Evolutionary conservation across 345 rosid species (phyloP).

Genomic region (Arabidopsis arenosa): DNA sequence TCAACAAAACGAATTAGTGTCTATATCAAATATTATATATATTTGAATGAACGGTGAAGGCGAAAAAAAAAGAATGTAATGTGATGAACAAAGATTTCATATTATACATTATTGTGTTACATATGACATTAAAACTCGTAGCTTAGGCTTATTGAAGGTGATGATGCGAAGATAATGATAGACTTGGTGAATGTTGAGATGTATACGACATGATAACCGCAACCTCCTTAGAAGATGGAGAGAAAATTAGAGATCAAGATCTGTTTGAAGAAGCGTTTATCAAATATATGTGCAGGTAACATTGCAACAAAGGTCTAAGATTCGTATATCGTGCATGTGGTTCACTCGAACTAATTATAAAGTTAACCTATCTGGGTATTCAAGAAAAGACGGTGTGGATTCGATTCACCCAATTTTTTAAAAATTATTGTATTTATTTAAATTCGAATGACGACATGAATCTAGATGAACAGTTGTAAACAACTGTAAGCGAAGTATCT

Average conservation of each 20-base stretch:
- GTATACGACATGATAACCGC: background rate
- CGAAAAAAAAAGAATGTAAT: background rate
- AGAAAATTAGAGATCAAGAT: background rate
- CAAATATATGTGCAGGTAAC: background rate
- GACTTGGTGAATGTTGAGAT: background rate
- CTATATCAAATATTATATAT: no score
- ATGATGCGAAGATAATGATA: background rate
- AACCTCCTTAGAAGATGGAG: conserved; percentile 1
- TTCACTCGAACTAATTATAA: background rate
- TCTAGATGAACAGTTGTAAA: conserved; percentile 25
- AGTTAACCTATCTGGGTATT: background rate
- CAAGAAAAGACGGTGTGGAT: background rate
- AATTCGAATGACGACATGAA: conserved; percentile 9
- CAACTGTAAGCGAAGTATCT: conserved; percentile 17
- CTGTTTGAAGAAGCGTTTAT: conserved; percentile 2
- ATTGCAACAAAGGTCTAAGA: background rate
- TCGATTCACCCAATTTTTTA: background rate
- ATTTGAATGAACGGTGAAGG: background rate
- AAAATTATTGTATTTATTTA: background rate
- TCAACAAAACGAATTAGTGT: no score
- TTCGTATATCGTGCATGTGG: conserved; percentile 14
- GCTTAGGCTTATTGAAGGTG: background rate
- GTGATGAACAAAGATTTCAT: conserved; percentile 21
- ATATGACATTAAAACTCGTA: conserved; percentile 5
- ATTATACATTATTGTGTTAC: background rate